A percentile compares a stretch with the other conserved stretches of the same genome.
phyloP scores from a whole-genome alignment of 345 rosid genomes.

The Erodium maritimum region DNA sequence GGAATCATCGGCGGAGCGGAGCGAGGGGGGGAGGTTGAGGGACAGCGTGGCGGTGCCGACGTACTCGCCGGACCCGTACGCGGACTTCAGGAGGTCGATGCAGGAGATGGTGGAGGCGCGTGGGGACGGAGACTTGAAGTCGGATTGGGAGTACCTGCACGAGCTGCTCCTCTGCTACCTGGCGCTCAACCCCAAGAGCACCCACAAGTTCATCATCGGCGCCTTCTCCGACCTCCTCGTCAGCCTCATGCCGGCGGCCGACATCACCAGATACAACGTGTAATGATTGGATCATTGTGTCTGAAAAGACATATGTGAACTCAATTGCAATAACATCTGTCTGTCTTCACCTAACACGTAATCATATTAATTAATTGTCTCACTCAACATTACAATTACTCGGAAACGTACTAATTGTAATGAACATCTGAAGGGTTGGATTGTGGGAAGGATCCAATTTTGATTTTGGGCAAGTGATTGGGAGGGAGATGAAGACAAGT shows the following conservation, averaged over 20 bases:
- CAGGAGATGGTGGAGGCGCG: conserved; percentile 92
- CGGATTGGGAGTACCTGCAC: conserved; percentile 61
- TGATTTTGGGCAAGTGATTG: too few relatives aligned
- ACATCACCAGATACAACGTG: too few relatives aligned
- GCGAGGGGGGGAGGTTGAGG: conserved; percentile 9
- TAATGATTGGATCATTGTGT: too few relatives aligned
- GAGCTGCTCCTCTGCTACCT: conserved; percentile 72
- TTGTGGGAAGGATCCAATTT: too few relatives aligned
- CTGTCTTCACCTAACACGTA: too few relatives aligned
- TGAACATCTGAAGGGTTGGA: too few relatives aligned
- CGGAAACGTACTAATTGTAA: too few relatives aligned
- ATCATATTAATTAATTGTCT: too few relatives aligned
- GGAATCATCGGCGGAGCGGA: conserved; percentile 23
- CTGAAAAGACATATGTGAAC: too few relatives aligned
- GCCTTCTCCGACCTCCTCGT: conserved; percentile 79
- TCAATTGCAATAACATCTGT: too few relatives aligned
- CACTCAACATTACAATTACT: too few relatives aligned
- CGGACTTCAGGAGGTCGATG: conserved; percentile 85
- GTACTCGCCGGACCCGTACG: conserved; percentile 71
- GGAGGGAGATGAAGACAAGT: too few relatives aligned
- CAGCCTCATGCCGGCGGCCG: conserved; percentile 35
- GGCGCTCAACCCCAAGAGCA: conserved; percentile 47
- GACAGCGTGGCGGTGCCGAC: conserved; percentile 51
- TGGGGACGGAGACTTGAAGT: conserved; percentile 33
- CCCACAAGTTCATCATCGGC: conserved; percentile 54